These are phyloP conservation scores for Mycena rebaudengoi DNA, from an alignment of 768 basidiomycete species.

Conservation along the genomic window DNA sequence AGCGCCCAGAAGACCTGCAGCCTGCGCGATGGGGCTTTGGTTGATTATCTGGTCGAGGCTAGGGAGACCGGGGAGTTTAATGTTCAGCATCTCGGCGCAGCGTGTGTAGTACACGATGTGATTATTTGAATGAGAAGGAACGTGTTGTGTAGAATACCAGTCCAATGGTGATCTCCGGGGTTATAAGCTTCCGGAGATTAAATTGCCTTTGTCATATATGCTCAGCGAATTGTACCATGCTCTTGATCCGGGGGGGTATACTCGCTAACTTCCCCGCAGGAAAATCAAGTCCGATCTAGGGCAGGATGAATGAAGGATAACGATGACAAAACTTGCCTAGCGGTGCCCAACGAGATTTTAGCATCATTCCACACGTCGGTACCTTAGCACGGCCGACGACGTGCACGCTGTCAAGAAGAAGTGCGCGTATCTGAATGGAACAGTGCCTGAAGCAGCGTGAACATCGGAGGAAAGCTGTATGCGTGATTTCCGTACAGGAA, in stretches of 20 bases:
- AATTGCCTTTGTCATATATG: not conserved
- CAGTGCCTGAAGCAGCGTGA: too few species aligned
- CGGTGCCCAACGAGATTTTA: not conserved
- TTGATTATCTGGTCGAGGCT: slow-evolving; percentile 27
- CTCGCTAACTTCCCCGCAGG: not conserved
- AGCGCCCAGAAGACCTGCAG: slow-evolving; percentile 12
- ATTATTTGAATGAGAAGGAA: not conserved
- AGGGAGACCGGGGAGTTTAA: slow-evolving; percentile 17
- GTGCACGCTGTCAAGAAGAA: not conserved
- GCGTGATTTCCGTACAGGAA: too few species aligned
- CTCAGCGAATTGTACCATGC: not conserved
- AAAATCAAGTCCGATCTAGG: not conserved
- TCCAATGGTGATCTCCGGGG: not conserved
- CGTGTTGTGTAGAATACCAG: not conserved
- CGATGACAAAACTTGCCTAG: not conserved
- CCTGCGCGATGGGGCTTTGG: slow-evolving; percentile 22
- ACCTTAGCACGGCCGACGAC: not conserved
- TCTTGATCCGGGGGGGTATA: not conserved
- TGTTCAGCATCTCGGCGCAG: not conserved
- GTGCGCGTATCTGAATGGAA: too few species aligned
- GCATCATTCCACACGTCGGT: not conserved
- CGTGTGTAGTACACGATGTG: not conserved
- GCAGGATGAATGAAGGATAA: slow-evolving; percentile 1
- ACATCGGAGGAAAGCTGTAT: too few species aligned
- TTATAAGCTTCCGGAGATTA: not conserved